Conservation (phyloP, 202 grass and related monocot species). For the Hordeum pubiflorum region DNA sequence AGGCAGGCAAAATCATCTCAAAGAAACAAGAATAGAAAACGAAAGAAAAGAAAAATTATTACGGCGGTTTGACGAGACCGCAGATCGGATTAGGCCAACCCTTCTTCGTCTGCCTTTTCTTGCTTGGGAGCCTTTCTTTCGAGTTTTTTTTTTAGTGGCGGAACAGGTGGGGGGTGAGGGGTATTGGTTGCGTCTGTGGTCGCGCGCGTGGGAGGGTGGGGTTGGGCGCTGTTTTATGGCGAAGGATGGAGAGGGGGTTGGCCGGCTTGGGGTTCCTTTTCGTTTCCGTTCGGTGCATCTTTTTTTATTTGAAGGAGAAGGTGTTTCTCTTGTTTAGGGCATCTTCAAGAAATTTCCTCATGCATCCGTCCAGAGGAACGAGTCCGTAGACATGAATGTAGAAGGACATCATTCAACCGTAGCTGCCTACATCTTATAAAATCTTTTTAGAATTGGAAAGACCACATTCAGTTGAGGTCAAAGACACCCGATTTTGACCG, state of each 20-base stretch:
- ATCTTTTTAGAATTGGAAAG: too few species aligned
- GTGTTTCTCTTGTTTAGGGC: too few species aligned
- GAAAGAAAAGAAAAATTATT: background rate
- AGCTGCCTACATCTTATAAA: too few species aligned
- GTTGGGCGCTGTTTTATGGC: background rate
- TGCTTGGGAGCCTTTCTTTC: background rate
- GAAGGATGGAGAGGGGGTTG: background rate
- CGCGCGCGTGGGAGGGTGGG: background rate
- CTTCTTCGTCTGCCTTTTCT: background rate
- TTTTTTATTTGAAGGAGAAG: too few species aligned
- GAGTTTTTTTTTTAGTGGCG: background rate
- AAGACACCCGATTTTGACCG: too few species aligned
- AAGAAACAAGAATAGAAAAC: background rate
- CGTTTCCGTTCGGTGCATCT: background rate
- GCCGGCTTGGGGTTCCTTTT: background rate
- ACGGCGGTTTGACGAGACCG: background rate
- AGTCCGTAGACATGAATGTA: too few species aligned
- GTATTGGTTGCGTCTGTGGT: background rate
- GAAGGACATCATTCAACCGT: too few species aligned
- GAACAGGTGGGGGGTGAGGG: background rate
- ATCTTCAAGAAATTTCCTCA: too few species aligned
- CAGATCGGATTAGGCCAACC: background rate
- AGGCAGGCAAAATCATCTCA: background rate
- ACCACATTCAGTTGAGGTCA: too few species aligned
- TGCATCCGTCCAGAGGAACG: too few species aligned